Base-by-base conservation (phyloP, 768 basidiomycete genomes). In the Boletus huronensis region DNA sequence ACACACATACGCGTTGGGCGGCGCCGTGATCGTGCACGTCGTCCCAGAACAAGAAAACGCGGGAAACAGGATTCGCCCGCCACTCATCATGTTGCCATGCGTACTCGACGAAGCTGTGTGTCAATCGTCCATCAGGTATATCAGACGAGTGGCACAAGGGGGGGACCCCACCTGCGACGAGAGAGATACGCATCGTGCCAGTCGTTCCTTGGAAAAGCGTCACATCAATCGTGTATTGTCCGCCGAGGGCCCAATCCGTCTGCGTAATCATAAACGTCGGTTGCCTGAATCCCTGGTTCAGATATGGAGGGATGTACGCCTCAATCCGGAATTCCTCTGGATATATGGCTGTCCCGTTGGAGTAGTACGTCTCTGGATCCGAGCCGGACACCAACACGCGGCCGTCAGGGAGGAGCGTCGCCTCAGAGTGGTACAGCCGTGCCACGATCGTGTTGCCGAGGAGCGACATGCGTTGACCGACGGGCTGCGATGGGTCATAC, bases 261-360 rank as follows among this genome's bases (percentile, higher is more conserved):
- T 75, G 66, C 0, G 76, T 59, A 41, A 88, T 75, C 21, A 75
- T 82, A 66, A 83, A 87, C 40, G 70, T 74, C 0, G 88, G 93
- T 54, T 86, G 87, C 5, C 58, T 67, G 57, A 77, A 71, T 9
- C 87, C 87, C 58, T 80, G 71, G 57, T 72, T 83, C 55, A 92
- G 79, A 70, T 96, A 98, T 14, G 89, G 90, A 7, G 96, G 96
- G 62, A 89, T 80, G 73, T 96, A 97, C 26, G 87, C 84, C 67
- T 88, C 79, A 58, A 79, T 80, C 13, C 92, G 80, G 71, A 90
- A 87, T 65, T 95, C 90, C 58, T 93, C 84, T 0, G 85, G 83
- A 62, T 82, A 87, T 34, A 74, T 76, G 51, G 58, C 50, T 9
- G 72, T 52, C 19, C 67, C 67, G 29, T 75, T 66, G 25, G 75